Evolutionary conservation across 2,329 filamentous ascomycete species (phyloP).

Genomic region (Claviceps africana): DNA sequence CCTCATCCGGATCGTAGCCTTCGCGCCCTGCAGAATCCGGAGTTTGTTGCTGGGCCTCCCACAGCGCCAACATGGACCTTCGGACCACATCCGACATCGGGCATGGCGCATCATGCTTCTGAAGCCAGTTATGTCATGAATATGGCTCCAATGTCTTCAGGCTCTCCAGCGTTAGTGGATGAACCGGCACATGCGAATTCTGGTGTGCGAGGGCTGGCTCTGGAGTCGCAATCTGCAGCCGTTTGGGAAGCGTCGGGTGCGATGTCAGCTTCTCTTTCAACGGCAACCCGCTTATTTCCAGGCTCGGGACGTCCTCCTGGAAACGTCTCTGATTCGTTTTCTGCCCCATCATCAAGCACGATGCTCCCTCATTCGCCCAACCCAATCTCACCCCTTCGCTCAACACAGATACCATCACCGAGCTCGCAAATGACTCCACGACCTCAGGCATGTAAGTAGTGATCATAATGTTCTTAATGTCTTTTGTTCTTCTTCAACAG

Average conservation of each 20-base stretch:
- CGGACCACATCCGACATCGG: background rate
- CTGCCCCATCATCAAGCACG: slow-evolving; percentile 8
- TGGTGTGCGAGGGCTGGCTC: background rate
- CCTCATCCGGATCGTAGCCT: slow-evolving; percentile 5
- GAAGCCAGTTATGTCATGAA: background rate
- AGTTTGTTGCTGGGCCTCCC: background rate
- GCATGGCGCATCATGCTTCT: background rate
- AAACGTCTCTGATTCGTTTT: slow-evolving; percentile 10
- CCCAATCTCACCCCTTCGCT: slow-evolving; percentile 3
- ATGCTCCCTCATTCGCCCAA: slow-evolving; percentile 8
- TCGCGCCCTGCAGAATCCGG: slow-evolving; percentile 1
- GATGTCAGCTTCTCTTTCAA: slow-evolving; percentile 11
- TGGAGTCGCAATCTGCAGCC: slow-evolving; percentile 1
- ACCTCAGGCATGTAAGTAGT: slow-evolving; percentile 3
- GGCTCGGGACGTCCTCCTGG: slow-evolving; percentile 8
- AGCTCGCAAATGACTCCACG: slow-evolving; percentile 1
- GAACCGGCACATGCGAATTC: background rate
- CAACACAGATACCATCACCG: slow-evolving; percentile 1
- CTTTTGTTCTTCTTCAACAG: too few relatives aligned
- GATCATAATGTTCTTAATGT: background rate
- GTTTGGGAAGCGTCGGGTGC: slow-evolving; percentile 8
- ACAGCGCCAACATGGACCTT: background rate
- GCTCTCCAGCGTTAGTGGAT: background rate
- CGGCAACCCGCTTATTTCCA: slow-evolving; percentile 6
- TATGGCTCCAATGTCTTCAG: background rate